Conservation (phyloP, 1,284 basidiomycete species). For the Peniophora sp. region DNA sequence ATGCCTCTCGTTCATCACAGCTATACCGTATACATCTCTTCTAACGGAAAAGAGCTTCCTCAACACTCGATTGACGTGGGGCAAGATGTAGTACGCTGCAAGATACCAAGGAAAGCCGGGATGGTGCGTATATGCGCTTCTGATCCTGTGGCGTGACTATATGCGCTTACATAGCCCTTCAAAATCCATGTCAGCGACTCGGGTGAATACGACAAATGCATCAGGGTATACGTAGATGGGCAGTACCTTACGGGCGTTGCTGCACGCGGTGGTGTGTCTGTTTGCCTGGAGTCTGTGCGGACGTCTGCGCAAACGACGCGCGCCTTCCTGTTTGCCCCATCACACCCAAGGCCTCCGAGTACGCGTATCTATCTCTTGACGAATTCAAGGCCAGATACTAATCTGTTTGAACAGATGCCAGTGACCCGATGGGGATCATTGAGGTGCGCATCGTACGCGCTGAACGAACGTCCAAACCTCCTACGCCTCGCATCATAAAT, state of each 20-base stretch:
- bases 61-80: not conserved
- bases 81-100: not conserved
- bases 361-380: not conserved
- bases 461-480: not conserved
- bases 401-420: not conserved
- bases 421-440: not conserved
- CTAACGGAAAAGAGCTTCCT: not conserved
- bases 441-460: slow-evolving; percentile 1
- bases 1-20: not conserved
- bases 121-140: slow-evolving; percentile 1
- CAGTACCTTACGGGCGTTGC: not conserved
- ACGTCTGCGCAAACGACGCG: not conserved
- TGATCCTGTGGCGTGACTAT: not conserved
- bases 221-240: not conserved
- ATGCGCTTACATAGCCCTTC: not conserved
- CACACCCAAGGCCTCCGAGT: not conserved
- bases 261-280: not conserved
- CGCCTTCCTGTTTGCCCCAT: not conserved
- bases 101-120: slow-evolving; percentile 1
- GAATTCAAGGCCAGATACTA: no score
- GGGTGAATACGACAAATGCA: not conserved
- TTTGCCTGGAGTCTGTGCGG: not conserved
- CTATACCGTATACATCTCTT: not conserved
- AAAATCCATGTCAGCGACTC: not conserved
- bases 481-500: not conserved